Evolutionary conservation across 1,139 yeast species (phyloP).

Genomic region (Yamadazyma blattariae): DNA sequence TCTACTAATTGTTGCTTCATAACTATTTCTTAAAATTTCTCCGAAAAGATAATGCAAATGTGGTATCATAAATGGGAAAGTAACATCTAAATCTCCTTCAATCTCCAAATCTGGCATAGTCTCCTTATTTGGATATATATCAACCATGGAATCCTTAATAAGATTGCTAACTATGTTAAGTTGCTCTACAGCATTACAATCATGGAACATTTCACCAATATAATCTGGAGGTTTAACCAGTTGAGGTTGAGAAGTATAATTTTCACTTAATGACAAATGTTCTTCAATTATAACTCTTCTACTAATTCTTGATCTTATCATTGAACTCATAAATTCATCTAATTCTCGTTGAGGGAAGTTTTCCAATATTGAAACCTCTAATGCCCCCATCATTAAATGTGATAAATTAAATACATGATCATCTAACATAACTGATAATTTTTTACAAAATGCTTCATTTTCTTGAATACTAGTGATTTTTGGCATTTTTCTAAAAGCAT

Average conservation of each 20-base stretch:
- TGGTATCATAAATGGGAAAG: constrained; percentile 79
- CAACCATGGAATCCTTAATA: constrained; percentile 42
- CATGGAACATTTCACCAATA: constrained; percentile 83
- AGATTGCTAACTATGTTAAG: constrained; percentile 52
- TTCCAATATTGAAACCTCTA: constrained; percentile 70
- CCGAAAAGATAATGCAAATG: constrained; percentile 85
- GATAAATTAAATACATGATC: constrained; percentile 80
- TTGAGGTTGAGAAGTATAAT: constrained; percentile 46
- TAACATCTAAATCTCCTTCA: constrained; percentile 62
- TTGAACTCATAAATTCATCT: constrained; percentile 71
- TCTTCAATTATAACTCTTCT: constrained; percentile 89
- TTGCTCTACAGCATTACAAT: constrained; percentile 73
- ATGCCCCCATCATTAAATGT: constrained; percentile 88
- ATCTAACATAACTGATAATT: constrained; percentile 63
- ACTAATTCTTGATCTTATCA: constrained; percentile 82
- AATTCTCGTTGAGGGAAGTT: constrained; percentile 60
- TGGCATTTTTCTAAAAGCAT: constrained; percentile 73
- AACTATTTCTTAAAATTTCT: constrained; percentile 80
- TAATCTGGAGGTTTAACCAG: constrained; percentile 60
- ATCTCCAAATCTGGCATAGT: constrained; percentile 71
- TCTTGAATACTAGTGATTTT: constrained; percentile 66
- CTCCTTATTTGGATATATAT: constrained; percentile 51
- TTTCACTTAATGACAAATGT: constrained; percentile 73
- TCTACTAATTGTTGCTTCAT: constrained; percentile 67
- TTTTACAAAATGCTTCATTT: constrained; percentile 67